Percentiles rank a stretch among this genome's conserved stretches.
Evolutionary conservation across 495 filamentous ascomycete species (phyloP).

Genomic region (Penicillium robsamsonii): DNA sequence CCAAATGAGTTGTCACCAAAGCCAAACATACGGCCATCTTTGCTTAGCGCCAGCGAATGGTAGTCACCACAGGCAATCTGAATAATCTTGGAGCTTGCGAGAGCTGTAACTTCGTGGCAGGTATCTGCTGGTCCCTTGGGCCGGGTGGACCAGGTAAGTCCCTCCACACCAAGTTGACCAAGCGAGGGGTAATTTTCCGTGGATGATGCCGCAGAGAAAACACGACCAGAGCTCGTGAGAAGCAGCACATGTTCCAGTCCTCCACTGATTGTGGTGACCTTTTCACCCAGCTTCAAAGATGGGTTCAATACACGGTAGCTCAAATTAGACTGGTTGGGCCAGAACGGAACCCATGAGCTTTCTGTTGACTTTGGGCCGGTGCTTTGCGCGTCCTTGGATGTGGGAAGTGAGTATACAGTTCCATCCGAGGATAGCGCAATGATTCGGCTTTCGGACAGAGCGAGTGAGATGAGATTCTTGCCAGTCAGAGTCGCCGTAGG

Average conservation of each 20-base stretch:
- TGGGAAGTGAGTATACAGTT: conserved; percentile 82
- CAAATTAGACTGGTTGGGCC: conserved; percentile 54
- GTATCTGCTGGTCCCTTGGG: conserved; percentile 76
- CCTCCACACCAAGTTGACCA: conserved; percentile 85
- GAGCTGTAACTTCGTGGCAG: conserved; percentile 68
- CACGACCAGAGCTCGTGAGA: conserved; percentile 78
- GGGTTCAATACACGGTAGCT: conserved; percentile 73
- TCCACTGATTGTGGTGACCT: conserved; percentile 65
- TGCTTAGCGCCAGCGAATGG: conserved; percentile 77
- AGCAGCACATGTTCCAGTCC: conserved; percentile 84
- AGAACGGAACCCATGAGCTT: conserved; percentile 76
- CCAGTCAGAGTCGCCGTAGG: conserved; percentile 75
- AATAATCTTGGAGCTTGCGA: conserved; percentile 61
- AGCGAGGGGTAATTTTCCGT: conserved; percentile 72
- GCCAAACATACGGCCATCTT: conserved; percentile 71
- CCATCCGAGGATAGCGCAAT: conserved; percentile 75
- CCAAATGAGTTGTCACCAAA: conserved; percentile 91
- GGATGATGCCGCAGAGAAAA: conserved; percentile 80
- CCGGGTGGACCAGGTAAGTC: conserved; percentile 73
- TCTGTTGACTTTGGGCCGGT: conserved; percentile 59
- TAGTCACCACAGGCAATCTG: conserved; percentile 82
- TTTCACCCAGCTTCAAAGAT: conserved; percentile 69
- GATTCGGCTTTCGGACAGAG: conserved; percentile 76
- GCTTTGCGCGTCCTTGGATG: conserved; percentile 67
- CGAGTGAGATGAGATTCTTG: conserved; percentile 71